A percentile compares a stretch with the other conserved stretches of the same genome.
phyloP scores from a whole-genome alignment of 2,329 filamentous ascomycete genomes.

The Cladosporium sp. region DNA sequence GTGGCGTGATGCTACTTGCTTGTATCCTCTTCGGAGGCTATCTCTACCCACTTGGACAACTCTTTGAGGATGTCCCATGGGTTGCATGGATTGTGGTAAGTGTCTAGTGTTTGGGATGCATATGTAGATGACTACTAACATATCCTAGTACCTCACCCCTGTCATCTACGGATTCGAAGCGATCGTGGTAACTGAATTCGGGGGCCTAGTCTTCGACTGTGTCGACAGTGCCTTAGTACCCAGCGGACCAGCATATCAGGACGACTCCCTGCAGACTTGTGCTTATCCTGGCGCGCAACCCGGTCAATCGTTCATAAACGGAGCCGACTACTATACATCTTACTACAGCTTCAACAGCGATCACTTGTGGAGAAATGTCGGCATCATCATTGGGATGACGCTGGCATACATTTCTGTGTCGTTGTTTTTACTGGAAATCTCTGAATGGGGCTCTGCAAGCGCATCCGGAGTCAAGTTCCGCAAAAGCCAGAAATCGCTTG shows the following conservation, averaged over 20 bases:
- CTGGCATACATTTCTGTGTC: not conserved
- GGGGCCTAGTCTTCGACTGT: not conserved
- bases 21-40: not conserved
- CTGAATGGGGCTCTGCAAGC: too few species aligned
- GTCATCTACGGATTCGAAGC: not conserved
- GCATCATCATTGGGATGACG: slow-evolving; percentile 53
- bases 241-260: not conserved
- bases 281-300: slow-evolving; percentile 44
- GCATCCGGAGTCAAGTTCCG: too few species aligned
- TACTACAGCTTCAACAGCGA: slow-evolving; percentile 43
- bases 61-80: not conserved
- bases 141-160: not conserved
- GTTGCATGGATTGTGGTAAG: not conserved
- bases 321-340: slow-evolving; percentile 51
- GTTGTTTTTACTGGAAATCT: too few species aligned
- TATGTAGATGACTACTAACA: not conserved
- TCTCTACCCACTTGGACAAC: not conserved
- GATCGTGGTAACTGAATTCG: not conserved
- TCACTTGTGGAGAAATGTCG: slow-evolving; percentile 52
- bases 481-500: too few species aligned
- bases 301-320: slow-evolving; percentile 51
- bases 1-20: not conserved
- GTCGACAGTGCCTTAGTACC: not conserved
- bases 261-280: not conserved
- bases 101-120: not conserved